Base-by-base conservation (phyloP, 2,329 filamentous ascomycete genomes). In the Aspergillus fijiensis region DNA sequence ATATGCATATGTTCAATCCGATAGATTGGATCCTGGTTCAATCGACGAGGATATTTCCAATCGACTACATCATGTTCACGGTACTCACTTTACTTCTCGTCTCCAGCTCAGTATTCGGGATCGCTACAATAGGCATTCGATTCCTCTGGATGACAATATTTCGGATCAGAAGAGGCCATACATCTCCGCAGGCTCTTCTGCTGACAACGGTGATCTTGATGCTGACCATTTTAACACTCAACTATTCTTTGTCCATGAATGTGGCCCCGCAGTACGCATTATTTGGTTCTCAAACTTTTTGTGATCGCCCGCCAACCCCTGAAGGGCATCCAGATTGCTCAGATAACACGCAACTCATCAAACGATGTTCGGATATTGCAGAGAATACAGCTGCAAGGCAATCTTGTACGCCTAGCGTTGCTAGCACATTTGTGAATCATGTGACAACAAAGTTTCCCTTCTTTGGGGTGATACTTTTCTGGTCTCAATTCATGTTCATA, bases 81-180 rank as follows among this genome's bases (percentile, higher is more conserved):
- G 79, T 96, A 1, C 79, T 99, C 9, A 86, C 96, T 0, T 80
- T 98, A 1, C 86, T 97, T 67, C 88, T 99, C 74, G 98, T 99
- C 79, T 88, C 85, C 77, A 89, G 91, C 70, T 93, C 92, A 10
- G 88, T 99, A 55, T 86, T 92, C 1, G 95, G 95, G 16, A 87
- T 98, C 56, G 90, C 92, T 3, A 85, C 87, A 1, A 85, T 97
- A 60, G 95, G 95, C 50, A 96, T 99, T 69, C 90, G 95, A 65
- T 96, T 99, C 82, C 85, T 99, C 55, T 99, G 95, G 95, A 83
- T 99, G 68, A 89, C 86, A 60, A 87, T 99, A 70, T 98, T 98
- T 84, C 88, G 89, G 74, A 94, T 99, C 69, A 87, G 92, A 69
- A 91, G 89, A 71, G 92, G 92, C 29, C 87, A 93, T 67, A 98